Evolutionary conservation across 2,329 filamentous ascomycete species (phyloP), one percentile per base, ranked within the genome.

Genomic region (Phyllosticta citriasiana): DNA sequence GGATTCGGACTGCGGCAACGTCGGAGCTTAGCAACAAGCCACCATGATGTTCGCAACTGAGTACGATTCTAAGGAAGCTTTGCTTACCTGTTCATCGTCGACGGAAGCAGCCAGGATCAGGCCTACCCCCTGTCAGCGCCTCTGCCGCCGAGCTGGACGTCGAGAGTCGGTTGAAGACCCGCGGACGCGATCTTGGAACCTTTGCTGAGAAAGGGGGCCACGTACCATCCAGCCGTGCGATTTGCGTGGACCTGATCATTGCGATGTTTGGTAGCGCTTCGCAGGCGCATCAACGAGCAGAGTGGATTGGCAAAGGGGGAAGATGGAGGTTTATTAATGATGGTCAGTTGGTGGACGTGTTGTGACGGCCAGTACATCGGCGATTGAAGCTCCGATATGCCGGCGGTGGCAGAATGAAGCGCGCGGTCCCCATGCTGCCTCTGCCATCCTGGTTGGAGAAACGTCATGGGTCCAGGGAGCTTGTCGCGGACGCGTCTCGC

Each of bases 21-120:
- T 68, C 52, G 66, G 63, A 55, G 40, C 22, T 57, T 51, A 54
- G 65, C 59, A 65, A 59, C 24, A 60, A 35, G 6, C 10, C 51
- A 26, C 12, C 24, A 30, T 3, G 33, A n/a, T 22, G 57, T 33
- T 53, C 12, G 26, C 22, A 7, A 30, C 27, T 30, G 27, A 7
- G 27, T 8, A 30, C 1, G 27, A 2, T 30, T 30, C 24, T 16
- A 64, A 14, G 50, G 53, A 35, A 57, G n/a, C 14, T 47, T 47
- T 54, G 9, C 57, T 50, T 71, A 88, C 86, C 78, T 89, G 85
- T 71, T 91, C 88, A 73, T 97, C 91, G 76, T 97, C 94, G 69
- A 96, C 90, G 2, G 92, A 96, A 63, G 93, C 93, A 72, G 91
- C 93, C 67, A 99, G 84, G 82, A 96, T 92, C 66, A 97, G 84